Percentiles rank a stretch among this genome's conserved stretches.
Evolutionary conservation across 1,284 basidiomycete genomes (phyloP).

Genomic region (Anthracocystis setariae): DNA sequence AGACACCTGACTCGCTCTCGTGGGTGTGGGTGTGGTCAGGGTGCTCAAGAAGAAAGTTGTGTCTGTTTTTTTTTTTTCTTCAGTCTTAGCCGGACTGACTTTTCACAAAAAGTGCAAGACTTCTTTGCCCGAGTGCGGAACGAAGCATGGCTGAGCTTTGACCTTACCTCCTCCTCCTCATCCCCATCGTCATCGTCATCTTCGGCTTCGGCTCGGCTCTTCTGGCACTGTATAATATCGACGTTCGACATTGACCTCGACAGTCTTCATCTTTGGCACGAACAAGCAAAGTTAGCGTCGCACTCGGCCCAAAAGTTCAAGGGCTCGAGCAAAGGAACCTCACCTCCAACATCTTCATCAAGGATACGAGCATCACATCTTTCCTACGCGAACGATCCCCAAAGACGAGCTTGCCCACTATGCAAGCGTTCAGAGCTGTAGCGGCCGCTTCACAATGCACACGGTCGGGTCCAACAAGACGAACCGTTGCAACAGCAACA

Average conservation of each 20-base stretch:
- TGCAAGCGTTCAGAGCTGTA: constrained; percentile 30
- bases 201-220: background rate
- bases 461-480: constrained; percentile 10
- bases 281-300: no score
- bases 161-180: background rate
- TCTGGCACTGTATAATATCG: background rate
- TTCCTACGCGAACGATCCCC: background rate
- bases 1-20: constrained; percentile 7
- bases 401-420: constrained; percentile 3
- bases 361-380: no score
- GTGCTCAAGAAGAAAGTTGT: constrained; percentile 40
- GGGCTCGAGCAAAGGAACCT: no score
- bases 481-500: constrained; percentile 8
- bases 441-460: no score
- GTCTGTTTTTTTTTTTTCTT: no score
- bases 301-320: no score
- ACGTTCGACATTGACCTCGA: background rate
- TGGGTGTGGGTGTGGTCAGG: constrained; percentile 10
- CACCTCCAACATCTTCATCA: no score
- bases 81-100: constrained; percentile 2
- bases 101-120: background rate
- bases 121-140: constrained; percentile 2
- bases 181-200: constrained; percentile 1
- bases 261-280: no score
- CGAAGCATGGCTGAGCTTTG: background rate